A percentile compares a stretch with the other conserved stretches of the same genome.
phyloP scores from a whole-genome alignment of 768 basidiomycete species.

The Cystobasidium onofrii region DNA sequence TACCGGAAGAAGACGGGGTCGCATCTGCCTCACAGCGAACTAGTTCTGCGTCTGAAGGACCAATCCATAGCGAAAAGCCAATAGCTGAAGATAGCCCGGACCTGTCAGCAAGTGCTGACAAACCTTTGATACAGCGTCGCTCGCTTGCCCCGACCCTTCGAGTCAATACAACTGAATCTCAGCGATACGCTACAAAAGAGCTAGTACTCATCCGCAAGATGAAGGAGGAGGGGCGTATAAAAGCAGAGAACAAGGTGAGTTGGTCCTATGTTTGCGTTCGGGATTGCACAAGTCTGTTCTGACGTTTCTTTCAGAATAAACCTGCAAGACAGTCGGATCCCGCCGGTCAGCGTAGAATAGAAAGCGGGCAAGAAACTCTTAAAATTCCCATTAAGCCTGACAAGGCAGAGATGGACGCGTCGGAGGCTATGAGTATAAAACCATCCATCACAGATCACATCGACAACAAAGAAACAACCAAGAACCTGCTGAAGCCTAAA shows the following conservation, averaged over 20 bases:
- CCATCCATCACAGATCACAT: no score
- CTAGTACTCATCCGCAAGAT: constrained; percentile 10
- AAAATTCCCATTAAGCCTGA: no score
- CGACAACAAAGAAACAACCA: background rate
- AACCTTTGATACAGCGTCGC: background rate
- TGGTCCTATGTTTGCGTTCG: no score
- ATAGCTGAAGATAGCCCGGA: background rate
- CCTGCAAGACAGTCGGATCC: no score
- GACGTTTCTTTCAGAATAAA: no score
- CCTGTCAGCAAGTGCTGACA: background rate
- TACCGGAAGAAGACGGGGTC: background rate
- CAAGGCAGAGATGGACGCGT: no score
- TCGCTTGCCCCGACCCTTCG: background rate
- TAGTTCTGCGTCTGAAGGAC: background rate
- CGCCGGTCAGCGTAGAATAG: background rate
- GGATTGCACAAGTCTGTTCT: no score
- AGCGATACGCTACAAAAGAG: constrained; percentile 9
- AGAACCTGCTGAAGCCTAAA: background rate
- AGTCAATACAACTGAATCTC: background rate
- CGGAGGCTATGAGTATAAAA: background rate
- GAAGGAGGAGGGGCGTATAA: constrained; percentile 11
- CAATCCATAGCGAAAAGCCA: background rate
- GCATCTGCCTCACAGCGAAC: background rate
- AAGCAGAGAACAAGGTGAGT: constrained; percentile 6
- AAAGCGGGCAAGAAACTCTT: background rate